Percentiles rank a stretch among this genome's conserved stretches.
Evolutionary conservation across 768 basidiomycete genomes (phyloP).

Genomic region (Nidularia pulvinata): DNA sequence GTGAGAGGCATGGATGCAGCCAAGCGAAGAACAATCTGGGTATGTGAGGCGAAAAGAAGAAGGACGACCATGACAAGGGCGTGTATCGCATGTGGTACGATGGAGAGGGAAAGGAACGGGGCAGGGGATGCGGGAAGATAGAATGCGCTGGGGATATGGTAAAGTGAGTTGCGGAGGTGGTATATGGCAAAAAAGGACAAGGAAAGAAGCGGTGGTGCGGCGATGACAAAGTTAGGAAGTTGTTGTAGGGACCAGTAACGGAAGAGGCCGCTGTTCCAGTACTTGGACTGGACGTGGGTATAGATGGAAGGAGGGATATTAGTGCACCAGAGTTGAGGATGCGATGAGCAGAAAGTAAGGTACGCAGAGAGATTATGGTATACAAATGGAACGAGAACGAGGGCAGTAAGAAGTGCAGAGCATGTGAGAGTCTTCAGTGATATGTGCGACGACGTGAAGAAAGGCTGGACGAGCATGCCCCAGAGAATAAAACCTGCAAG

Average conservation of each 20-base stretch:
- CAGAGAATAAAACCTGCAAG: conserved; percentile 80
- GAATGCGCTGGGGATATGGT: conserved; percentile 1
- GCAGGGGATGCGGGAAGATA: neutral
- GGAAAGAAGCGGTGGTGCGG: conserved; percentile 64
- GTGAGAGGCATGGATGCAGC: conserved; percentile 74
- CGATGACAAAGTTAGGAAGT: conserved; percentile 86
- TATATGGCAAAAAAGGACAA: conserved; percentile 39
- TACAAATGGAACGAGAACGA: conserved; percentile 67
- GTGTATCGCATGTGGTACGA: conserved; percentile 78
- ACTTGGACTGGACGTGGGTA: conserved; percentile 74
- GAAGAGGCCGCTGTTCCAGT: conserved; percentile 89
- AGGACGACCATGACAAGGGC: conserved; percentile 59
- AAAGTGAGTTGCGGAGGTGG: conserved; percentile 20
- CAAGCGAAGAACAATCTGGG: conserved; percentile 84
- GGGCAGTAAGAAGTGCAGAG: conserved; percentile 36
- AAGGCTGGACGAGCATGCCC: conserved; percentile 62
- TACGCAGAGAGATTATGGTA: conserved; percentile 73
- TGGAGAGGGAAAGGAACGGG: conserved; percentile 12
- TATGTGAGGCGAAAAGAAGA: conserved; percentile 80
- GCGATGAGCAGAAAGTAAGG: conserved; percentile 56
- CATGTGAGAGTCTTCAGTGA: too few species aligned
- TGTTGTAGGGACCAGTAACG: conserved; percentile 85
- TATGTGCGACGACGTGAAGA: too few species aligned
- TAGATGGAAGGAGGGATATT: conserved; percentile 70
- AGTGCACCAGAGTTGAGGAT: conserved; percentile 62